Evolutionary conservation across 768 basidiomycete genomes (phyloP).

Genomic region (Serendipita vermifera): DNA sequence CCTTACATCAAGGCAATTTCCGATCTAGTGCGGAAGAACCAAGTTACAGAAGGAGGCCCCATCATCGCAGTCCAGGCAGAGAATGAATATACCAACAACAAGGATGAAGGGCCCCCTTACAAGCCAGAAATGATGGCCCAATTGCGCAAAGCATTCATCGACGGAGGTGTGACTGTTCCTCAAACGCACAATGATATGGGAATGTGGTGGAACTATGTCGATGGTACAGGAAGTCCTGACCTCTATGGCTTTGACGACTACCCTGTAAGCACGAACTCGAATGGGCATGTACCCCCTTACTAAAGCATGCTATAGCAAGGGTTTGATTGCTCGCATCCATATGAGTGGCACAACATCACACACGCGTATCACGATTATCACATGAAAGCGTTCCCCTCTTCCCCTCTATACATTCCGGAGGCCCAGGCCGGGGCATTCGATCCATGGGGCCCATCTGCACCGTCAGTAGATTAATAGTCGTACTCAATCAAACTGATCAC

Average conservation of each 20-base stretch:
- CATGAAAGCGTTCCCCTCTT: slow-evolving; percentile 16
- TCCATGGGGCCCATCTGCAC: slow-evolving; percentile 64
- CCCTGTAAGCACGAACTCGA: slow-evolving; percentile 2
- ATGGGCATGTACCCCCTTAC: slow-evolving; percentile 26
- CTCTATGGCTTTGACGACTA: slow-evolving; percentile 38
- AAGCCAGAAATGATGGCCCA: slow-evolving; percentile 47
- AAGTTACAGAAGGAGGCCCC: slow-evolving; percentile 60
- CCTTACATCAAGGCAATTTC: slow-evolving; percentile 59
- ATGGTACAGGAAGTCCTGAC: slow-evolving; percentile 65
- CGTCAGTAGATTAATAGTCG: slow-evolving; percentile 29
- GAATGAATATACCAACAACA: slow-evolving; percentile 50
- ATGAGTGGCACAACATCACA: slow-evolving; percentile 48
- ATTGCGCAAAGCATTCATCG: slow-evolving; percentile 42
- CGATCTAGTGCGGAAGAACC: slow-evolving; percentile 43
- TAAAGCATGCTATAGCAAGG: slow-evolving; percentile 59
- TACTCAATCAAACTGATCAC: neutral
- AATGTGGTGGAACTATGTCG: slow-evolving; percentile 46
- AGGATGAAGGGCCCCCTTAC: slow-evolving; percentile 28
- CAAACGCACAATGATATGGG: slow-evolving; percentile 64
- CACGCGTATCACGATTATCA: slow-evolving; percentile 58
- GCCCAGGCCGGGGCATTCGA: slow-evolving; percentile 71
- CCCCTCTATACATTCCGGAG: slow-evolving; percentile 29
- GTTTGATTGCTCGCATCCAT: slow-evolving; percentile 69
- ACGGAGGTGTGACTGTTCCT: slow-evolving; percentile 50
- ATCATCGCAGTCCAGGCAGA: slow-evolving; percentile 48